A percentile compares a stretch with the other conserved stretches of the same genome.
phyloP scores from a whole-genome alignment of 2,329 filamentous ascomycete genomes.

The Teratosphaeria nubilosa region DNA sequence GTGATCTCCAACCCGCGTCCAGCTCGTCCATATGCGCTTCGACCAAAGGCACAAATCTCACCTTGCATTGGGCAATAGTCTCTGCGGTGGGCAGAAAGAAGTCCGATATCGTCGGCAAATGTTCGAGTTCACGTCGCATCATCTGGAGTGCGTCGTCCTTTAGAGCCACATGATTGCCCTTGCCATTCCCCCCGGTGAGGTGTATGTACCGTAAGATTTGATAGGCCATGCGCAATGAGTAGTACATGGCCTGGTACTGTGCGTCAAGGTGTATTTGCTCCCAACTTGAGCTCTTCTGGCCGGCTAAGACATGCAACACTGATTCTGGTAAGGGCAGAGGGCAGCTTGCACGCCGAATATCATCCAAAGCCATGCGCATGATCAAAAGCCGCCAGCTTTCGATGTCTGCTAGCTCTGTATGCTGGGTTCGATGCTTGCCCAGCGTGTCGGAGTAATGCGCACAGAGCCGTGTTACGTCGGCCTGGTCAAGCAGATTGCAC shows the following conservation, averaged over 20 bases:
- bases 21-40: not conserved
- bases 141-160: not conserved
- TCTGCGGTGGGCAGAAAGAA: slow-evolving; percentile 8
- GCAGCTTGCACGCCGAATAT: slow-evolving; percentile 6
- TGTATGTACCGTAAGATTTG: slow-evolving; percentile 23
- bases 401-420: not conserved
- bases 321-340: slow-evolving; percentile 13
- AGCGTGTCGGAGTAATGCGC: not conserved
- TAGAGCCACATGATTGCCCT: not conserved
- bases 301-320: slow-evolving; percentile 16
- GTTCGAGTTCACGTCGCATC: slow-evolving; percentile 1
- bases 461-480: not conserved
- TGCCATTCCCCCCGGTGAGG: not conserved
- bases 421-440: not conserved
- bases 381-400: slow-evolving; percentile 14
- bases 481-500: not conserved
- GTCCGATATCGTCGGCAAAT: slow-evolving; percentile 11
- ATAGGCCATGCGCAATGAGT: slow-evolving; percentile 33
- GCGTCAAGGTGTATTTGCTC: slow-evolving; percentile 29
- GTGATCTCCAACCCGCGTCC: not conserved
- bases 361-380: slow-evolving; percentile 10
- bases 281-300: slow-evolving; percentile 27
- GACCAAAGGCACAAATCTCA: not conserved
- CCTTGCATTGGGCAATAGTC: not conserved
- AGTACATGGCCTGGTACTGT: slow-evolving; percentile 32